Percentiles rank a stretch among this genome's conserved stretches.
These are phyloP conservation scores for Calonectria multiphialidica DNA, from an alignment of 2,329 filamentous ascomycete genomes.

Conservation along the genomic window DNA sequence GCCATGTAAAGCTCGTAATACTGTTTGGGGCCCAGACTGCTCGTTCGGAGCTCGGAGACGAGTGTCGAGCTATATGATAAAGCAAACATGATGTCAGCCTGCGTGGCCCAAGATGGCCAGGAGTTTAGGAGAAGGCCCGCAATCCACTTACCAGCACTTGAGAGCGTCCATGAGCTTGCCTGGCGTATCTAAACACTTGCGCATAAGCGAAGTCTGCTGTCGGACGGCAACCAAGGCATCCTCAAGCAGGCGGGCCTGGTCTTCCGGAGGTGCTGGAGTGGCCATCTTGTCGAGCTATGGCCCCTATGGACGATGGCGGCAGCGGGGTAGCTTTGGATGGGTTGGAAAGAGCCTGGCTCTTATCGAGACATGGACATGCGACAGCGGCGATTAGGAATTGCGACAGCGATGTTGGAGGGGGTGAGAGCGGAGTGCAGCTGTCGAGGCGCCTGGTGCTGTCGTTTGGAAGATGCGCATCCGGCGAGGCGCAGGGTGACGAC, in stretches of 20 bases:
- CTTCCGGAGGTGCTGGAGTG: slow-evolving; percentile 75
- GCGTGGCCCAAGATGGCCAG: slow-evolving; percentile 20
- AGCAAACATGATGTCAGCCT: slow-evolving; percentile 21
- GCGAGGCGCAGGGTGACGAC: slow-evolving; percentile 45
- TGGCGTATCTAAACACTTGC: slow-evolving; percentile 95
- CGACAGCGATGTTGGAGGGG: slow-evolving; percentile 29
- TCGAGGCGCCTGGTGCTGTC: slow-evolving; percentile 34
- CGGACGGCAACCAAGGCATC: slow-evolving; percentile 96
- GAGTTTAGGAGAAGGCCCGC: slow-evolving; percentile 11
- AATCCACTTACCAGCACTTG: slow-evolving; percentile 89
- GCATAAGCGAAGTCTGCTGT: slow-evolving; percentile 97
- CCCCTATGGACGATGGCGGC: slow-evolving; percentile 30
- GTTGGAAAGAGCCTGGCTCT: slow-evolving; percentile 35
- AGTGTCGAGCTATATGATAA: slow-evolving; percentile 83
- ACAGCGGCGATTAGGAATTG: slow-evolving; percentile 30
- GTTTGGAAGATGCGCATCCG: slow-evolving; percentile 40
- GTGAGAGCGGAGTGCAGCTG: slow-evolving; percentile 25
- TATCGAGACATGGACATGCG: slow-evolving; percentile 42
- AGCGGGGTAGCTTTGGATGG: slow-evolving; percentile 49
- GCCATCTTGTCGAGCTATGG: slow-evolving; percentile 52
- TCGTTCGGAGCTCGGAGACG: slow-evolving; percentile 97
- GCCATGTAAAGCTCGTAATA: slow-evolving; percentile 99
- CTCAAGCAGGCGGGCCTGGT: slow-evolving; percentile 93
- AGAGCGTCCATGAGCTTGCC: slow-evolving; percentile 99
- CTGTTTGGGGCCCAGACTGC: slow-evolving; percentile 97